These are phyloP conservation scores for Sordariomycetes sp. DNA, from an alignment of 2,329 filamentous ascomycete genomes.

Conservation along the genomic window DNA sequence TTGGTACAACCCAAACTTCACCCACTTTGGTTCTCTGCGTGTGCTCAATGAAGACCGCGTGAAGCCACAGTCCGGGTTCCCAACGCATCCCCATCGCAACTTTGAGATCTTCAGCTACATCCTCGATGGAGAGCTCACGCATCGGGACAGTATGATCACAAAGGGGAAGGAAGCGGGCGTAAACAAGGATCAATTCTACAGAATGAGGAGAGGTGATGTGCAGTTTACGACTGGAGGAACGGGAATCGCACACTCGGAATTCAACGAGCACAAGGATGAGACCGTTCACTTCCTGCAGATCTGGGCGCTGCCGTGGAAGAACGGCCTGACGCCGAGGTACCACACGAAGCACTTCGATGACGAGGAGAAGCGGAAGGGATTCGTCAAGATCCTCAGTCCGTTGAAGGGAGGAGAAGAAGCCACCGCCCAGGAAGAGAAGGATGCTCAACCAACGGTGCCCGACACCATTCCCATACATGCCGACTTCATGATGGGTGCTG, in stretches of 20 bases:
- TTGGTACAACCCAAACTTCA: constrained; percentile 58
- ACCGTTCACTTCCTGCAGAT: constrained; percentile 83
- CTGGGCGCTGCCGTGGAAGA: constrained; percentile 73
- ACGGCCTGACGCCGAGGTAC: constrained; percentile 64
- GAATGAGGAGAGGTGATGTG: constrained; percentile 71
- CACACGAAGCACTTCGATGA: constrained; percentile 67
- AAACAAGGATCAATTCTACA: constrained; percentile 49
- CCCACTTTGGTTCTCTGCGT: constrained; percentile 65
- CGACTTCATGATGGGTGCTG: constrained; percentile 75
- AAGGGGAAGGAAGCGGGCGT: constrained; percentile 50
- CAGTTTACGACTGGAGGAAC: constrained; percentile 87
- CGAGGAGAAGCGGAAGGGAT: constrained; percentile 58
- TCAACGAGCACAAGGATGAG: constrained; percentile 63
- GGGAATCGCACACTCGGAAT: constrained; percentile 71
- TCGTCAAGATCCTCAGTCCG: constrained; percentile 69
- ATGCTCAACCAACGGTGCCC: constrained; percentile 49
- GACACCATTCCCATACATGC: constrained; percentile 77
- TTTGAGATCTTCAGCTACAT: constrained; percentile 89
- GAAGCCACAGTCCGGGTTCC: constrained; percentile 64
- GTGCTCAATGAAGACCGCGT: constrained; percentile 89
- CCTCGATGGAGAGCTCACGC: constrained; percentile 75
- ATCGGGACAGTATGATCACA: constrained; percentile 76
- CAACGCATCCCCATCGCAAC: constrained; percentile 75
- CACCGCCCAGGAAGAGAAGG: constrained; percentile 51
- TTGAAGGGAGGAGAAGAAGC: constrained; percentile 58